Evolutionary conservation across 2,329 filamentous ascomycete species (phyloP), one percentile per base, ranked within the genome.

Genomic region (Colletotrichum horii): DNA sequence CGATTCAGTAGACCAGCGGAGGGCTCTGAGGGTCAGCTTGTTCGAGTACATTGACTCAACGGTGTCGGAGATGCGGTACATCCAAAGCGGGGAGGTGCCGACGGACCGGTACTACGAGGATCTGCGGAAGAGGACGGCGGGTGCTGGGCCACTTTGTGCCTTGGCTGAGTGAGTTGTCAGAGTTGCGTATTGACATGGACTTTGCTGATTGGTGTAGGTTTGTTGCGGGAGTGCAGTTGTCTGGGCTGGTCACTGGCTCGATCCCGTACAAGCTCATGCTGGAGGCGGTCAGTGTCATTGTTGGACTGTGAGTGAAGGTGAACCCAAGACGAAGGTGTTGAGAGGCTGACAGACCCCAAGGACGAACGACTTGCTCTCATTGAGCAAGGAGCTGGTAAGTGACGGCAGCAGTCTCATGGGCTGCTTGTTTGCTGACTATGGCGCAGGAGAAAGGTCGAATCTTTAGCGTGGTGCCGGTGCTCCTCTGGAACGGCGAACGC

Each of bases 21-120:
- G 58, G 26, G 58, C 38, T 22, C 15, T 77, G 38, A 72, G 56
- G n/a, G 61, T 34, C 19, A 71, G 67, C 22, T 5, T 77, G 15
- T 69, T 43, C n/a, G 74, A 74, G n/a, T 77, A 77, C 26, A 58
- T 77, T 34, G 60, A 70, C 24, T 77, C 76, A 11, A 77, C 76
- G 3, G 55, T 34, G 15, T 32, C 56, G 8, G 76, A 77, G 55
- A 68, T 56, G 56, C 64, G 66, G 16, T 77, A 66, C 22, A 66
- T 66, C 61, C 65, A 69, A 30, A 67, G 32, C 30, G 74, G 76
- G 4, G 55, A 69, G n/a, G 65, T 76, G 12, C 76, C 74, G 55
- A 74, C 66, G 4, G 28, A 67, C 5, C 48, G 70, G 22, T 58
- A 56, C 43, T 77, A 77, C 24, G 64, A 65, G 24, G 26, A 34